These are phyloP conservation scores for Castanopsis chinensis DNA, from an alignment of 306 rosid species.

Conservation along the genomic window DNA sequence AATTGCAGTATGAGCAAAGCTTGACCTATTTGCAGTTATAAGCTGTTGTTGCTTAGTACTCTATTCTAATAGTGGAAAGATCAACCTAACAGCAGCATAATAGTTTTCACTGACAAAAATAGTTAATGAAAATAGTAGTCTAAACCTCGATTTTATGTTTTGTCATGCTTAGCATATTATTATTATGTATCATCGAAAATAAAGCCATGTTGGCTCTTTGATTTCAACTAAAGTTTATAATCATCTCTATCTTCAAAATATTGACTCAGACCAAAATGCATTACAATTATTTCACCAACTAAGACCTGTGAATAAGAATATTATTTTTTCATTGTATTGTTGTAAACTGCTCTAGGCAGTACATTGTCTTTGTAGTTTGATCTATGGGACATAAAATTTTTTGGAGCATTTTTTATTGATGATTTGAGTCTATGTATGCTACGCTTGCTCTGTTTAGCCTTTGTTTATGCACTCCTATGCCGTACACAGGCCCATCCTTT, in stretches of 20 bases:
- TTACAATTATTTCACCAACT: neutral
- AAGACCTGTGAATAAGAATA: neutral
- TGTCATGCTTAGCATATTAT: neutral
- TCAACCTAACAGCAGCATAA: neutral
- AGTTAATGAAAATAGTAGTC: neutral
- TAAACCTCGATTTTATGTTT: neutral
- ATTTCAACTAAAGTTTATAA: neutral
- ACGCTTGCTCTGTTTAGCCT: neutral
- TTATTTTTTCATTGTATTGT: neutral
- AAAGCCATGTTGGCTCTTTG: neutral
- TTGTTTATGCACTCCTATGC: neutral
- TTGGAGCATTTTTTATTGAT: neutral
- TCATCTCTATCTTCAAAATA: neutral
- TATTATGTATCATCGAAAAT: neutral
- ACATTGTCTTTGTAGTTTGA: neutral
- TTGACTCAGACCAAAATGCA: neutral
- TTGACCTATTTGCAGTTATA: neutral
- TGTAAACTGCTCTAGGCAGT: neutral
- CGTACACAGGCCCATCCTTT: neutral
- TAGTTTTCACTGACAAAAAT: neutral
- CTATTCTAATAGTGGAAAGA: neutral
- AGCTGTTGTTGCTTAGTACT: neutral
- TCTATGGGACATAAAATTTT: neutral
- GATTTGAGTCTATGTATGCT: neutral
- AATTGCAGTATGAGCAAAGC: neutral